These are phyloP conservation scores for Eleusine coracana DNA, from an alignment of 176 grass and related monocot genomes.

Conservation along the genomic window DNA sequence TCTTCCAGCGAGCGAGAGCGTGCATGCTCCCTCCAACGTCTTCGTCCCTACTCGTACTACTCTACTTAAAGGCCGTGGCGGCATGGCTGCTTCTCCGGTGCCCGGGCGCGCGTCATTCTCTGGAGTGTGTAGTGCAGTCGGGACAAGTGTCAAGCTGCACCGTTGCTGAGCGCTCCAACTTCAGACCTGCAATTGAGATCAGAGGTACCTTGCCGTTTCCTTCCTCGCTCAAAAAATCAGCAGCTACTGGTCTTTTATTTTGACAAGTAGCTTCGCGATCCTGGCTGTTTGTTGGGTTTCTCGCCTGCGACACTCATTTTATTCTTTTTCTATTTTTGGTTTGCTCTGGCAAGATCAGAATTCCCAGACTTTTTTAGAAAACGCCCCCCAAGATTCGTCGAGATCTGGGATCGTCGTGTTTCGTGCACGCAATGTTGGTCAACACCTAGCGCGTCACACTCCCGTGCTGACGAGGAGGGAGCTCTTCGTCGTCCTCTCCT, in stretches of 20 bases:
- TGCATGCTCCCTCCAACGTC: neutral
- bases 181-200: neutral
- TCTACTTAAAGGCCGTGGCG: neutral
- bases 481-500: neutral
- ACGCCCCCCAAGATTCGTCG: no score
- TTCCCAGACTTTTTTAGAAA: neutral
- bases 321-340: no score
- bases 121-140: neutral
- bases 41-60: no score
- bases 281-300: no score
- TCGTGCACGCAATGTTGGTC: constrained; percentile 18
- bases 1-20: neutral
- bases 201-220: no score
- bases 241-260: no score
- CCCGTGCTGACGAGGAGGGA: neutral
- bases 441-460: neutral
- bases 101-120: neutral
- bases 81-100: neutral
- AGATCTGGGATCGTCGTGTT: neutral
- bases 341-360: no score
- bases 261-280: no score
- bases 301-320: neutral
- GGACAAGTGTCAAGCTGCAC: neutral
- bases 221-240: no score
- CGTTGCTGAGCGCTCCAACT: neutral